Percentiles rank a stretch among this genome's conserved stretches.
phyloP scores from a whole-genome alignment of 148 eudicot genomes.

The Vaccinium macrocarpon region DNA sequence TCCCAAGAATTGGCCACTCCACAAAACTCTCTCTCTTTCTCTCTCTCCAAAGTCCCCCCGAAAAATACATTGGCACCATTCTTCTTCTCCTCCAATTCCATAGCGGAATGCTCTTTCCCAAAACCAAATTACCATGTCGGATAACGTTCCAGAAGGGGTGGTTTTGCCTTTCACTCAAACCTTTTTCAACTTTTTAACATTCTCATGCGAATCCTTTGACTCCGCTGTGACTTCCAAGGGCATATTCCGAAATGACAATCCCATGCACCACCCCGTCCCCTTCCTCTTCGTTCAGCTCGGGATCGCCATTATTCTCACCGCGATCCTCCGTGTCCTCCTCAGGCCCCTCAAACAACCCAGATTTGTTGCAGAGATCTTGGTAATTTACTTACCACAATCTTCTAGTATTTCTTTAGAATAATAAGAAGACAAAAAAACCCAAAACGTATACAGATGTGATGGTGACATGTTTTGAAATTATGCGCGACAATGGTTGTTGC shows the following conservation, averaged over 20 bases:
- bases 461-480: too few relatives aligned
- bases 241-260: conserved; percentile 8
- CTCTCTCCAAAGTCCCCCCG: too few relatives aligned
- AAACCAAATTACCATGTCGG: background rate
- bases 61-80: too few relatives aligned
- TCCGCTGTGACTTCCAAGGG: conserved; percentile 12
- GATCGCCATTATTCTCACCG: background rate
- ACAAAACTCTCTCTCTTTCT: too few relatives aligned
- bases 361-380: conserved; percentile 22
- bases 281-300: conserved; percentile 8
- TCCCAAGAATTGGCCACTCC: too few relatives aligned
- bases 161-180: background rate
- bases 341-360: conserved; percentile 22
- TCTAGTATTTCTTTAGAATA: too few relatives aligned
- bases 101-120: background rate
- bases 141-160: background rate
- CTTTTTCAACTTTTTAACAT: too few relatives aligned
- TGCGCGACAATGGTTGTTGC: too few relatives aligned
- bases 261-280: conserved; percentile 1
- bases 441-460: too few relatives aligned
- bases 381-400: background rate
- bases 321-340: background rate
- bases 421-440: too few relatives aligned
- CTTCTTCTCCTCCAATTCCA: too few relatives aligned
- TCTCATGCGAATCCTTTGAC: background rate